Evolutionary conservation across 164 flowering plant species (phyloP), one percentile per base, ranked within the genome.

Genomic region (Warburgia ugandensis): DNA sequence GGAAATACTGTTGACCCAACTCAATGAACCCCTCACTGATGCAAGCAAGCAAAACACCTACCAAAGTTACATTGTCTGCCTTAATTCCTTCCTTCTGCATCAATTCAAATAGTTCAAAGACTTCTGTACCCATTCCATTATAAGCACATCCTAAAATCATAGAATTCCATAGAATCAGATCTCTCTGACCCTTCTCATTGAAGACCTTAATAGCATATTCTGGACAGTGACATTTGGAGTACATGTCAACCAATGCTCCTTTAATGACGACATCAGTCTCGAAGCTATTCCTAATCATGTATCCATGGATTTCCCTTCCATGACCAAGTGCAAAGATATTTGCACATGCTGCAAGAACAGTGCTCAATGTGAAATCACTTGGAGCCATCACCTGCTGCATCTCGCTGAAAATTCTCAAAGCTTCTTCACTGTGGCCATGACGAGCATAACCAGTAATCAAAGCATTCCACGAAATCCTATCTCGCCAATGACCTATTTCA

Each of bases 281-380:
- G 50, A 70, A 73, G 26, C 58, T 61, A 45, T 74, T 74, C 52
- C 81, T 68, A 9, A 79, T 64, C 76, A 77, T 72, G 58, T 73
- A 77, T 8, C 69, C 73, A 67, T 83, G 84, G 17, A 78, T 71
- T 62, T 80, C 77, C 61, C 68, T 83, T 5, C 86, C 86, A 29
- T 59, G 64, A 14, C 63, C 55, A 35, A 74, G 75, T 5, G 80
- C 64, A 39, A 55, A 69, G 37, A 68, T 74, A 52, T 79, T 79
- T 41, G 84, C 77, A 67, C 86, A 83, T 48, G 75, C 76, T 38
- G 79, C 74, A 43, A 78, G 59, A 19, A 78, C 55, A 17, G 74
- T 71, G 48, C 70, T 75, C 35, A 80, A 76, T 13, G 80, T 78
- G 61, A 54, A 68, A 30, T 73, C 66, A 37, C 60, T 65, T 17